Percentiles rank a stretch among this genome's conserved stretches.
phyloP scores from a whole-genome alignment of 202 grass and related monocot species.

The Cymbopogon flexuosus region DNA sequence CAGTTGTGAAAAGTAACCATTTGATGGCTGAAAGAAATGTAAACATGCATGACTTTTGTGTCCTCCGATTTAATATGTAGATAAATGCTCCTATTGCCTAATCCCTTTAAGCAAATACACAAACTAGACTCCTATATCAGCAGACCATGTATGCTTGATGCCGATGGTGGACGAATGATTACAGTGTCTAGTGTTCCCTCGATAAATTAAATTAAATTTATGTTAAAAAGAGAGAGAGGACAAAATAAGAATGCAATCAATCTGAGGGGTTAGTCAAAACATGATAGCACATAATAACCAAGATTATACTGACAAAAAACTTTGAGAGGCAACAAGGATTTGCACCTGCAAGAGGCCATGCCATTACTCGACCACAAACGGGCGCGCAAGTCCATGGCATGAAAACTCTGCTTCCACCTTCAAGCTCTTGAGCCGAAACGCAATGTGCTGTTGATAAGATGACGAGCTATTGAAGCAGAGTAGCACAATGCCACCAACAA shows the following conservation, averaged over 20 bases:
- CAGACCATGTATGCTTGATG: too few relatives aligned
- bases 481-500: neutral
- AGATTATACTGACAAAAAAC: neutral
- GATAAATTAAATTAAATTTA: neutral
- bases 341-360: neutral
- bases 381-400: neutral
- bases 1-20: too few relatives aligned
- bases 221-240: neutral
- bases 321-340: neutral
- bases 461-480: neutral
- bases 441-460: neutral
- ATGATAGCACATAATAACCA: neutral
- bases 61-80: too few relatives aligned
- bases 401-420: neutral
- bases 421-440: neutral
- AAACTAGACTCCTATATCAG: too few relatives aligned
- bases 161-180: too few relatives aligned
- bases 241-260: too few relatives aligned
- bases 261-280: neutral
- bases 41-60: too few relatives aligned
- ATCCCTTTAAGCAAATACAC: too few relatives aligned
- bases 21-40: too few relatives aligned
- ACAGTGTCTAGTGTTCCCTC: too few relatives aligned
- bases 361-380: neutral
- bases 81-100: too few relatives aligned